Base-by-base conservation (phyloP, 352 stramenopile species). In the Pythium inflatum region DNA sequence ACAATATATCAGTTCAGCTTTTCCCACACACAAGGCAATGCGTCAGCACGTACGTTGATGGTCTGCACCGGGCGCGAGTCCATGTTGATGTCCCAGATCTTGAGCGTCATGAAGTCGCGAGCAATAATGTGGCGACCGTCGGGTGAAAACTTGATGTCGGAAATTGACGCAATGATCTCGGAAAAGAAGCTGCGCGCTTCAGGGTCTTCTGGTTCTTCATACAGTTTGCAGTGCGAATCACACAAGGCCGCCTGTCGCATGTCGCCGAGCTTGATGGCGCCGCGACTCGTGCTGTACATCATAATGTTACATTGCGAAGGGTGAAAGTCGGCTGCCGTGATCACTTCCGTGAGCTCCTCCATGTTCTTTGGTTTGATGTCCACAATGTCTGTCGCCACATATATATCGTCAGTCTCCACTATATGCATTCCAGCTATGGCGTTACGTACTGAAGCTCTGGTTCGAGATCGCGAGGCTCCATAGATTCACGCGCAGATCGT, bases 351-450 rank as follows among this genome's bases (percentile, higher is more conserved):
- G 11, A 99, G 89, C 62, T 99, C 95, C 51, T 99, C 95, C 96
- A 99, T 99, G 71, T 98, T 98, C 30, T 81, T 81, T 22, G 96
- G 96, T 77, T 99, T 99, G 63, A 99, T 98, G 75, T 99, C 96
- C 20, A 99, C 88, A 64, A 99, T 97, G 75, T 97, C 89, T 97
- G 40, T 14, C 25, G 30, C 4, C 14, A 57, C 6, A 57, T 1
- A 49, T 9, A 49, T 13, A 16, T 9, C 20, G 13, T 25, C 2
- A 62, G 22, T 9, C 55, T 63, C 27, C 49, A 49, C 49, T 48
- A 5, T 33, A 65, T 30, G n/a, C 1, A 28, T 33, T 3, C 25
- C 16, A 18, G 43, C 9, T 43, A 20, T 36, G 9, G n/a, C 41
- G 8, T 16, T 2, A 57, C 83, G 50, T 71, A 97, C 90, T 97